Evolutionary conservation across 176 grass and related monocot species (phyloP).

Genomic region (Urochloa ruziziensis): DNA sequence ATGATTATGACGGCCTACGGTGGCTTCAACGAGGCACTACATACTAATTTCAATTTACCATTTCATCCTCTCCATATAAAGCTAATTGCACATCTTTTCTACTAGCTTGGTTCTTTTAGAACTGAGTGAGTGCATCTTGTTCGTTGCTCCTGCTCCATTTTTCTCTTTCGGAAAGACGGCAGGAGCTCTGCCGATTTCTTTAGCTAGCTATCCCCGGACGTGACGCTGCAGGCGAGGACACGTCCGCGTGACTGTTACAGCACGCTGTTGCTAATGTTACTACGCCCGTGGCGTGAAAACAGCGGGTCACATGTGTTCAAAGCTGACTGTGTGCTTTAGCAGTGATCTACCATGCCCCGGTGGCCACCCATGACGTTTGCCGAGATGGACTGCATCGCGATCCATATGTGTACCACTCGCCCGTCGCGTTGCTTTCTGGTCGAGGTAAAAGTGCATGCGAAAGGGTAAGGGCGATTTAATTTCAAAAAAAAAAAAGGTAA

Average conservation of each 20-base stretch:
- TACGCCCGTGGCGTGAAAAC: not conserved
- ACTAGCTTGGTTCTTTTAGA: too few relatives aligned
- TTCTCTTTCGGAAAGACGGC: too few relatives aligned
- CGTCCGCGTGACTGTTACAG: not conserved
- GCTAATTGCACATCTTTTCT: not conserved
- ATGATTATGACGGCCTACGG: conserved; percentile 11
- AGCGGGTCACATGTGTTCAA: not conserved
- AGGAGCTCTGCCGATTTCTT: too few relatives aligned
- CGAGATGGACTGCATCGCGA: not conserved
- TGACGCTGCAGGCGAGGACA: not conserved
- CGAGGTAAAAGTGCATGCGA: conserved; percentile 2
- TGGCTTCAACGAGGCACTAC: not conserved
- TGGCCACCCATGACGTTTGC: not conserved
- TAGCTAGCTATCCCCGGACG: not conserved
- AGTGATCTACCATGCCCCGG: not conserved
- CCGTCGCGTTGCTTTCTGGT: conserved; percentile 11
- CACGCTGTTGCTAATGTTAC: not conserved
- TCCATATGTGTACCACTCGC: not conserved
- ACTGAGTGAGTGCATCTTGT: too few relatives aligned
- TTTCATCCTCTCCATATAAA: not conserved
- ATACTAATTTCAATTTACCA: not conserved
- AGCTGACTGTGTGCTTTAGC: not conserved
- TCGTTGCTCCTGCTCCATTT: too few relatives aligned
- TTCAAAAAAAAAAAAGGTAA: too few relatives aligned
- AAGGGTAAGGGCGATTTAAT: not conserved